Evolutionary conservation across 2,329 filamentous ascomycete genomes (phyloP), one percentile per base, ranked within the genome.

Genomic region (Amesomyces nigricolor): DNA sequence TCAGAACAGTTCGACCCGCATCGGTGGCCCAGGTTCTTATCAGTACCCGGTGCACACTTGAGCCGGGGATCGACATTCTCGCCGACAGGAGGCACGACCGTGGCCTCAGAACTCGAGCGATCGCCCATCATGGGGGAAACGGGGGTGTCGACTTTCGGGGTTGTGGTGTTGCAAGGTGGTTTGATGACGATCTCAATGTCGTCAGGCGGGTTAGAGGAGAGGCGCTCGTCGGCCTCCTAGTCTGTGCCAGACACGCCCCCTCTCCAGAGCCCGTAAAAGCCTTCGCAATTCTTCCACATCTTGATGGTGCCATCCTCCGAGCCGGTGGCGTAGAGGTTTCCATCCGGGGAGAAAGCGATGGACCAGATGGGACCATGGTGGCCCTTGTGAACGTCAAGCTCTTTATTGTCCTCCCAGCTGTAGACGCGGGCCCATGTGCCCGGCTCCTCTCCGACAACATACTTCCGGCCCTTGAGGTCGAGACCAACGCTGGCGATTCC

Each of bases 281-380:
- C 83, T 5, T 83, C 80, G 57, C 82, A 86, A 61, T 86, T 86
- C 73, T 86, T 86, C 83, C 83, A 86, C 76, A 99, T 78, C 74
- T 99, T 99, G 71, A 99, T 95, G 0, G 94, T 99, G 40, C 94
- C 94, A 66, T 99, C 94, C 69, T 99, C 94, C 47, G 91, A 96
- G 30, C 89, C 94, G 1, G 94, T 99, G 1, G 91, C 94, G 68
- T 97, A 99, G 7, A 99, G 76, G 69, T 95, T 96, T 46, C 91
- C 91, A 67, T 99, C 94, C 0, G 94, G 94, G 0, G 91, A 94
- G 72, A 96, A 99, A 54, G 87, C 87, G 57, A 95, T 85, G 5
- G 91, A 96, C 94, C 94, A 99, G 59, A 99, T 94, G 1, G 92
- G 92, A 1, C 94, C 94, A 67, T 99, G 94, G 64, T 99, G 94